Conservation (phyloP, 2,329 filamentous ascomycete species). For the Fusarium cicatricum region DNA sequence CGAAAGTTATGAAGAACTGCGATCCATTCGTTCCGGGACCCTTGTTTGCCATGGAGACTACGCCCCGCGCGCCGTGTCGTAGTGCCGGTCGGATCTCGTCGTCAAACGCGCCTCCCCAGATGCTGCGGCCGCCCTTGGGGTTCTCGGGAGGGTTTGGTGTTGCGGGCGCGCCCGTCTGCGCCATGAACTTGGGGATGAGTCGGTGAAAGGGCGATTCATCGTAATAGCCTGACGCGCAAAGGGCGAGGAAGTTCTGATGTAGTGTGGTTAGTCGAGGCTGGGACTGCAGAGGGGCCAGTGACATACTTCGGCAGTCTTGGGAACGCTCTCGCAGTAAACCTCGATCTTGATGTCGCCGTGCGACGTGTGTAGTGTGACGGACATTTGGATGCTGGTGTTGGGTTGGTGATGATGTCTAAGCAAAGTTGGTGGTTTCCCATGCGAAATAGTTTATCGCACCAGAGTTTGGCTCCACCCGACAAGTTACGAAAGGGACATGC, state of each 20-base stretch:
- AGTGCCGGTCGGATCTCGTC: constrained; percentile 81
- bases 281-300: background rate
- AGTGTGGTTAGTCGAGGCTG: constrained; percentile 16
- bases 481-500: no score
- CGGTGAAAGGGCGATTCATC: constrained; percentile 80
- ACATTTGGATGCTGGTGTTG: constrained; percentile 54
- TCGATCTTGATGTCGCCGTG: constrained; percentile 93
- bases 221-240: constrained; percentile 83
- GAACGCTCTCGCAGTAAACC: constrained; percentile 93
- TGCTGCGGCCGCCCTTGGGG: constrained; percentile 74
- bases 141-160: constrained; percentile 60
- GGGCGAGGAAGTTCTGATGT: constrained; percentile 81
- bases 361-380: constrained; percentile 82
- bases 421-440: background rate
- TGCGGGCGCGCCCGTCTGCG: constrained; percentile 75
- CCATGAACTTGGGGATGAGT: constrained; percentile 82
- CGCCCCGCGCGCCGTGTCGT: constrained; percentile 72
- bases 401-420: background rate
- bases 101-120: constrained; percentile 78
- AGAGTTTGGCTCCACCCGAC: no score
- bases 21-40: constrained; percentile 77
- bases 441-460: no score
- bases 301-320: constrained; percentile 84
- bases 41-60: constrained; percentile 82
- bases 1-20: constrained; percentile 84